These are phyloP conservation scores for Podospora didyma DNA, from an alignment of 495 filamentous ascomycete species.

Conservation along the genomic window DNA sequence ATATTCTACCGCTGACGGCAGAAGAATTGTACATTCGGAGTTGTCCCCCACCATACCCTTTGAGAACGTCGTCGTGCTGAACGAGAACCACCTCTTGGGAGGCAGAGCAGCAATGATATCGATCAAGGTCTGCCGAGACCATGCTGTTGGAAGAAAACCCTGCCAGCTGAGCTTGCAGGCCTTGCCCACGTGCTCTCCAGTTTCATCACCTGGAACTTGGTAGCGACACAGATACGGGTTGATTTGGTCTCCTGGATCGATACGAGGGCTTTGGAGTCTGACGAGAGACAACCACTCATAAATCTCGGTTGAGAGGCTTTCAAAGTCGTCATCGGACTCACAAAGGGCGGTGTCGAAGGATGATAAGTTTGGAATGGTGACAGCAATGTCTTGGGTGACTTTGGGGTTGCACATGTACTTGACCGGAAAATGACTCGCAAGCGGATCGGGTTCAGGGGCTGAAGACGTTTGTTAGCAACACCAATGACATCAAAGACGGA, in stretches of 20 bases:
- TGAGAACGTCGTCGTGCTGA: slow-evolving; percentile 43
- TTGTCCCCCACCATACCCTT: slow-evolving; percentile 37
- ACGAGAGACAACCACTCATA: slow-evolving; percentile 85
- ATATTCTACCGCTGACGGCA: slow-evolving; percentile 46
- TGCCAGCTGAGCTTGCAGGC: slow-evolving; percentile 51
- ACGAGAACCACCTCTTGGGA: slow-evolving; percentile 46
- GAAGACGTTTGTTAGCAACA: slow-evolving; percentile 13
- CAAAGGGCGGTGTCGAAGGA: slow-evolving; percentile 34
- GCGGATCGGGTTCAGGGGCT: slow-evolving; percentile 46
- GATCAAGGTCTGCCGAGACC: slow-evolving; percentile 39
- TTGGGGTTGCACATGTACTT: slow-evolving; percentile 34
- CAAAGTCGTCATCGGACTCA: slow-evolving; percentile 41
- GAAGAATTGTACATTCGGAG: slow-evolving; percentile 44
- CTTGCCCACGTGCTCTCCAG: slow-evolving; percentile 21
- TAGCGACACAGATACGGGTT: slow-evolving; percentile 85
- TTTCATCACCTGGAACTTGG: slow-evolving; percentile 52
- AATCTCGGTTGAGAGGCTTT: slow-evolving; percentile 58
- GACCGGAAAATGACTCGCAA: slow-evolving; percentile 52
- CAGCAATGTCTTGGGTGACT: slow-evolving; percentile 27
- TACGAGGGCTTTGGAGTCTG: slow-evolving; percentile 65
- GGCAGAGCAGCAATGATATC: slow-evolving; percentile 38
- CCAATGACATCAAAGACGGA: not conserved
- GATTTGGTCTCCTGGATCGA: slow-evolving; percentile 61
- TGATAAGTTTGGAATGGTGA: slow-evolving; percentile 49
- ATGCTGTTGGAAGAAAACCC: slow-evolving; percentile 46